Conservation (phyloP, 2,329 filamentous ascomycete genomes). For the Graphilbum fragrans region DNA sequence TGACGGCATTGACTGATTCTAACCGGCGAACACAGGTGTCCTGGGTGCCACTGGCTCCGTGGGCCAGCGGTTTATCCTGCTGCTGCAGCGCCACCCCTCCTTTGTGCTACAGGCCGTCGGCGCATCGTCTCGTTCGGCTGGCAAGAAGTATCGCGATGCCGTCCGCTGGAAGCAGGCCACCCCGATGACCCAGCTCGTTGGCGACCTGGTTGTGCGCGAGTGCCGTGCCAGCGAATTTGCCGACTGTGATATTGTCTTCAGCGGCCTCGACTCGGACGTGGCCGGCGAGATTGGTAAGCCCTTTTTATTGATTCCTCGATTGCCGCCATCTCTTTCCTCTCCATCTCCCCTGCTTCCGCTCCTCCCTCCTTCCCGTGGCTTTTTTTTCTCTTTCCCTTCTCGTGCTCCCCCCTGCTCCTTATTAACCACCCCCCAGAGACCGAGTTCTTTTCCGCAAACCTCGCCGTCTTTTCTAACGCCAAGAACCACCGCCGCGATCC, state of each 20-base stretch:
- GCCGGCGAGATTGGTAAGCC: slow-evolving; percentile 72
- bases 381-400: background rate
- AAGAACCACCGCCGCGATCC: slow-evolving; percentile 94
- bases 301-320: background rate
- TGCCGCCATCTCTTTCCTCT: background rate
- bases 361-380: background rate
- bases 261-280: slow-evolving; percentile 82
- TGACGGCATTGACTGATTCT: background rate
- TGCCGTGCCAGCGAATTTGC: slow-evolving; percentile 73
- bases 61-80: slow-evolving; percentile 87
- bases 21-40: too few relatives aligned
- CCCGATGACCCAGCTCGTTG: slow-evolving; percentile 63
- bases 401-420: background rate
- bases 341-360: background rate
- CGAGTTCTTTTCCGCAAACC: slow-evolving; percentile 77
- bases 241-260: slow-evolving; percentile 90
- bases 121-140: slow-evolving; percentile 77
- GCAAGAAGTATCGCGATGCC: slow-evolving; percentile 90
- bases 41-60: slow-evolving; percentile 90
- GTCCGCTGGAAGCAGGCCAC: slow-evolving; percentile 88
- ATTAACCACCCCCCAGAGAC: slow-evolving; percentile 64
- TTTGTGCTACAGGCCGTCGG: slow-evolving; percentile 82
- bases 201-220: slow-evolving; percentile 71
- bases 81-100: slow-evolving; percentile 77
- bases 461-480: slow-evolving; percentile 92